Evolutionary conservation across 768 basidiomycete genomes (phyloP), one percentile per base, ranked within the genome.

Genomic region (Dioszegia aurantiaca): DNA sequence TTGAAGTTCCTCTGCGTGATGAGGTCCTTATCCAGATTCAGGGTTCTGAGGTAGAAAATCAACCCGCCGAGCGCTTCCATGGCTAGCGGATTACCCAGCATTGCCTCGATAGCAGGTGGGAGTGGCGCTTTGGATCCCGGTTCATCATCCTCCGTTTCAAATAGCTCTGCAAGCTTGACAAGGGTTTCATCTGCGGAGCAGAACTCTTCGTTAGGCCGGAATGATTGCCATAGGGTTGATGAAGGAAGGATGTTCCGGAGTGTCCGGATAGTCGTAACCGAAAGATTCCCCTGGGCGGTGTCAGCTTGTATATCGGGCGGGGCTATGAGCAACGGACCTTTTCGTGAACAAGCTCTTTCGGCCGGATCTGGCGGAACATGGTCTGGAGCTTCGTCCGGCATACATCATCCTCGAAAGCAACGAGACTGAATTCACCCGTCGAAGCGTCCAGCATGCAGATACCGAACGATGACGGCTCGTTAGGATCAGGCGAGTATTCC

Each of bases 1-100:
- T 97, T 93, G 82, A 99, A 99, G 73, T 98, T 98, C 79, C 85
- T 88, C 87, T 95, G 92, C 55, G 86, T 89, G 69, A 99, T 77
- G 55, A 99, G 85, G 63, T 97, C 93, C 72, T 90, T 88, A 79
- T 93, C 94, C 62, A 98, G 90, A 71, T 98, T 98, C 39, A 99
- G 82, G 60, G 90, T 89, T 36, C 88, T 85, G 14, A 98, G 83
- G 58, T 77, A 91, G 89, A 90, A 97, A 41, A 94, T 84, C 87
- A 97, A 87, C 1, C 85, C 84, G 0, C 95, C 95, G 17, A 99
- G 78, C 0, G 94, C 87, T 65, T 88, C 86, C 55, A 97, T 87
- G 0, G 91, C 87, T 1, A 56, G 79, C 73, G 33, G 79, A 40
- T 83, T 85, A 16, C 81, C 79, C 48, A 82, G 79, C 86, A 95